A percentile compares a stretch with the other conserved stretches of the same genome.
Evolutionary conservation across 2,329 filamentous ascomycete genomes (phyloP).

Genomic region (Fusarium goolgardi): DNA sequence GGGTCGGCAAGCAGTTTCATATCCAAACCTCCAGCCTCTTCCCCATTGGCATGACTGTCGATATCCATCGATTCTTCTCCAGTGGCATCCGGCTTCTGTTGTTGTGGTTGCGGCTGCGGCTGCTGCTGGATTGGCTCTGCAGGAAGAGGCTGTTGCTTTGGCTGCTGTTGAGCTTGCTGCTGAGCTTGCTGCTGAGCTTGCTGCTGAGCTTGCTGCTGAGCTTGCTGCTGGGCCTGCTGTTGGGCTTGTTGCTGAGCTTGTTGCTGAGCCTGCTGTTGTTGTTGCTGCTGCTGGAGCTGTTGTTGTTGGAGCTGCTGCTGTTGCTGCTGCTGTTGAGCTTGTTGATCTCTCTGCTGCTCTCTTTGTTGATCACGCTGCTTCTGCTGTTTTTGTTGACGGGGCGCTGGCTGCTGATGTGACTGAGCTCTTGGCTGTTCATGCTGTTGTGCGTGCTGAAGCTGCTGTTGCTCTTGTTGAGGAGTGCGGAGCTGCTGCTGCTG

Average conservation of each 20-base stretch:
- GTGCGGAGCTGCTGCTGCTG: slow-evolving; percentile 47
- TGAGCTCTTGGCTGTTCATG: slow-evolving; percentile 45
- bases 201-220: slow-evolving; percentile 38
- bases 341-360: slow-evolving; percentile 46
- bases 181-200: slow-evolving; percentile 30
- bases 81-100: slow-evolving; percentile 57
- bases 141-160: slow-evolving; percentile 51
- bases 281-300: slow-evolving; percentile 47
- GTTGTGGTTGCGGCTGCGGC: slow-evolving; percentile 50
- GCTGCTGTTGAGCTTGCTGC: slow-evolving; percentile 45
- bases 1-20: slow-evolving; percentile 62
- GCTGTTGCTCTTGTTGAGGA: slow-evolving; percentile 47
- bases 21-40: slow-evolving; percentile 59
- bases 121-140: slow-evolving; percentile 46
- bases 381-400: slow-evolving; percentile 47
- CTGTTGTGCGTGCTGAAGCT: slow-evolving; percentile 44
- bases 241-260: slow-evolving; percentile 46
- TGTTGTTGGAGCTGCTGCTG: slow-evolving; percentile 44
- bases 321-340: slow-evolving; percentile 48
- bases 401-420: slow-evolving; percentile 48
- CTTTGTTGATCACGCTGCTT: slow-evolving; percentile 52
- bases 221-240: slow-evolving; percentile 24
- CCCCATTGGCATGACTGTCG: slow-evolving; percentile 61
- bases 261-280: slow-evolving; percentile 45
- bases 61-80: slow-evolving; percentile 65